Evolutionary conservation across 2,329 filamentous ascomycete genomes (phyloP).

Genomic region (Colletotrichum caudatum): DNA sequence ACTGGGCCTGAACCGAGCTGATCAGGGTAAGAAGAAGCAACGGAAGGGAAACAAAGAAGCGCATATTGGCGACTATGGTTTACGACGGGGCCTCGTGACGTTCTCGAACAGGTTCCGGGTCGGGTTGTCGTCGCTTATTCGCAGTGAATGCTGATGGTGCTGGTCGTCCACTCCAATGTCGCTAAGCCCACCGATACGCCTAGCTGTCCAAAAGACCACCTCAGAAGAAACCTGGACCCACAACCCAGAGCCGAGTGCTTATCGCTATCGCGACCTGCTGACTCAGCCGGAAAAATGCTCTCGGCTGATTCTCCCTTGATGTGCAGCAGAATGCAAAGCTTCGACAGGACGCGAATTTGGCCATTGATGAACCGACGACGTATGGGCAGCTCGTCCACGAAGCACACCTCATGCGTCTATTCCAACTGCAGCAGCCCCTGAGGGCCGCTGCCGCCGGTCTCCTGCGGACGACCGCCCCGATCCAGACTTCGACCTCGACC

Average conservation of each 20-base stretch:
- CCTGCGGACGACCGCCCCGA: conserved; percentile 38
- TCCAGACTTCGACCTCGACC: conserved; percentile 38
- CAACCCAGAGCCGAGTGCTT: conserved; percentile 7
- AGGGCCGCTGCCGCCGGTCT: conserved; percentile 54
- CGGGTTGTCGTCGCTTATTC: too few relatives aligned
- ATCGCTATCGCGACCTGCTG: conserved; percentile 40
- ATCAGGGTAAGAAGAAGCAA: conserved; percentile 70
- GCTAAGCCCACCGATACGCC: conserved; percentile 10
- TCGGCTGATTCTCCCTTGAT: conserved; percentile 34
- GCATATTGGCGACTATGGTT: conserved; percentile 48
- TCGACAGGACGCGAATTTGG: conserved; percentile 17
- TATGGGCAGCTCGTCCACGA: conserved; percentile 36
- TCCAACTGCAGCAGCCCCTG: conserved; percentile 61
- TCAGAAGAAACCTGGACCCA: not conserved
- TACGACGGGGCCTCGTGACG: too few relatives aligned
- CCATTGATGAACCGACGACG: conserved; percentile 30
- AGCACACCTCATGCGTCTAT: conserved; percentile 57
- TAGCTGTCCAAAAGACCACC: conserved; percentile 39
- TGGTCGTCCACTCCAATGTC: conserved; percentile 4
- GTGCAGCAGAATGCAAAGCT: conserved; percentile 25
- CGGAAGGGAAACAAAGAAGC: conserved; percentile 45
- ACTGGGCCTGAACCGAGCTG: conserved; percentile 78
- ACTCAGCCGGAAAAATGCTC: conserved; percentile 41
- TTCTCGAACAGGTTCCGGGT: not conserved
- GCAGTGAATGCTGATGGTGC: not conserved